A percentile compares a stretch with the other conserved stretches of the same genome.
Conservation (phyloP, 148 eudicot species). For the Salicornia ramosissima region DNA sequence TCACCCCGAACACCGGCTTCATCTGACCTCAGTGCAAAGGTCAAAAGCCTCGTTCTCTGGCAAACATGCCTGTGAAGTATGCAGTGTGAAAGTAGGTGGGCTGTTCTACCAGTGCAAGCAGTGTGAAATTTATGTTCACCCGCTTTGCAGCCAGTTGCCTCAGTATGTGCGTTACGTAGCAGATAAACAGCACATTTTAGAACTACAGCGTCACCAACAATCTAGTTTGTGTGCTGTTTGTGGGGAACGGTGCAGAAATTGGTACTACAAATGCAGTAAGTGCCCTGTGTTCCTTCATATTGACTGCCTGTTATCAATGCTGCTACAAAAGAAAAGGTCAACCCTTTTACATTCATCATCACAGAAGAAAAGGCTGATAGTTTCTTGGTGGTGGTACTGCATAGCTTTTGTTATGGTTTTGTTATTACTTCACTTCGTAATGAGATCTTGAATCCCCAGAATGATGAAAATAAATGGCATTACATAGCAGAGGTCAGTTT, state of each 20-base stretch:
- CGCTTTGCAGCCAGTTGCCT: slow-evolving; percentile 18
- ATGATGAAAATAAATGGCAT: neutral
- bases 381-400: slow-evolving; percentile 9
- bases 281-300: slow-evolving; percentile 9
- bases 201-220: neutral
- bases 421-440: neutral
- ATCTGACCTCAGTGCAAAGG: slow-evolving; percentile 6
- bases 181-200: slow-evolving; percentile 3
- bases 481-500: slow-evolving; percentile 5
- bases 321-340: slow-evolving; percentile 11
- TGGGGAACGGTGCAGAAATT: neutral
- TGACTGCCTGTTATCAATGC: slow-evolving; percentile 12
- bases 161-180: neutral
- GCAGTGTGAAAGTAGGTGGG: slow-evolving; percentile 3
- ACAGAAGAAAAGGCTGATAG: neutral
- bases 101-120: slow-evolving; percentile 16
- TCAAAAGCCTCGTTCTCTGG: neutral
- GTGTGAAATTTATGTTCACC: slow-evolving; percentile 18
- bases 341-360: neutral
- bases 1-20: slow-evolving; percentile 19
- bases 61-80: slow-evolving; percentile 10
- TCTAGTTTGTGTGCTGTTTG: neutral
- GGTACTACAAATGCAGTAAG: slow-evolving; percentile 12
- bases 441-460: neutral
- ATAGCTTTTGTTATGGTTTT: slow-evolving; percentile 5